These are phyloP conservation scores for Claviceps sp. DNA, from an alignment of 2,329 filamentous ascomycete genomes.

Conservation along the genomic window DNA sequence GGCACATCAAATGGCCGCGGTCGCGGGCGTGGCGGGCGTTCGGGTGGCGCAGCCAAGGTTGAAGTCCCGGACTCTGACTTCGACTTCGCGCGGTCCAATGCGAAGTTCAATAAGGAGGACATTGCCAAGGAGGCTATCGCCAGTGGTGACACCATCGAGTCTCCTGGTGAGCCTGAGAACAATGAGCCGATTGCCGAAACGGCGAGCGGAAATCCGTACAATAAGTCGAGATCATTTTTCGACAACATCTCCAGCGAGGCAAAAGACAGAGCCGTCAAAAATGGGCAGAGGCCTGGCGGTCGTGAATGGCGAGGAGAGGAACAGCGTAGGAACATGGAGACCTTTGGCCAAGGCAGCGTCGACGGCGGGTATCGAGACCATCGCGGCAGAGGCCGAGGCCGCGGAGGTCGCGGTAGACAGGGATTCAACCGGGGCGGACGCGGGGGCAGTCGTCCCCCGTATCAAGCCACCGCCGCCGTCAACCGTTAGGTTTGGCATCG, in stretches of 20 bases:
- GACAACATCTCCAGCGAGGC: slow-evolving; percentile 95
- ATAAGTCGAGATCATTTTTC: slow-evolving; percentile 85
- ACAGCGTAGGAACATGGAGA: slow-evolving; percentile 92
- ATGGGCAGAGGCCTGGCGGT: slow-evolving; percentile 55
- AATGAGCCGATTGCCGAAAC: slow-evolving; percentile 24
- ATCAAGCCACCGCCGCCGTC: slow-evolving; percentile 15
- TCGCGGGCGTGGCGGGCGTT: slow-evolving; percentile 34
- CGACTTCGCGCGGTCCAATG: slow-evolving; percentile 58
- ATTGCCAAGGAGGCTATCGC: slow-evolving; percentile 80
- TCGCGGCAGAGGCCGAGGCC: slow-evolving; percentile 65
- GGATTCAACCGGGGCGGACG: slow-evolving; percentile 27
- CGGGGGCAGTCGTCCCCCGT: slow-evolving; percentile 21
- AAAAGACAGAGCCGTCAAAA: slow-evolving; percentile 70
- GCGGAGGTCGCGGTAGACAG: slow-evolving; percentile 38
- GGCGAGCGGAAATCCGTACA: slow-evolving; percentile 49
- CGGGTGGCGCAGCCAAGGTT: slow-evolving; percentile 44
- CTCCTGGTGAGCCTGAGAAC: slow-evolving; percentile 24
- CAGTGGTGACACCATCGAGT: slow-evolving; percentile 52
- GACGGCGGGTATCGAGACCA: slow-evolving; percentile 68
- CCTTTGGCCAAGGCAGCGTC: slow-evolving; percentile 91
- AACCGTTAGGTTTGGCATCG: slow-evolving; percentile 12
- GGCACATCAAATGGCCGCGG: slow-evolving; percentile 36
- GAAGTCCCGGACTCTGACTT: slow-evolving; percentile 86
- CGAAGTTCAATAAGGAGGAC: slow-evolving; percentile 34
- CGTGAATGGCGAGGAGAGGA: slow-evolving; percentile 87